These are phyloP conservation scores for Limnanthes douglasii DNA, from an alignment of 345 rosid genomes.

Conservation along the genomic window DNA sequence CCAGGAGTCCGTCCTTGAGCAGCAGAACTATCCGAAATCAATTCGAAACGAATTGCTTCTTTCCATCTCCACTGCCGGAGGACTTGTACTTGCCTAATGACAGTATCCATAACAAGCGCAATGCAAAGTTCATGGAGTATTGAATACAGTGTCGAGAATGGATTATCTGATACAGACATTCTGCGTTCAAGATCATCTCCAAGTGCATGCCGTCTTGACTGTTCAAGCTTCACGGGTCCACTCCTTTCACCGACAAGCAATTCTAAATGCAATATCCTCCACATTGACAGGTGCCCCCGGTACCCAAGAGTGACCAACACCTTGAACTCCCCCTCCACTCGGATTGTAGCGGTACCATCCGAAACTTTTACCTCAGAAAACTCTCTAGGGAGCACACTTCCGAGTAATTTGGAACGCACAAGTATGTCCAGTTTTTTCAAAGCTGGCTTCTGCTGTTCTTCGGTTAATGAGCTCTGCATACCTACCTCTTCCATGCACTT, in stretches of 20 bases:
- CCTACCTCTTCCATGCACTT: slow-evolving; percentile 92
- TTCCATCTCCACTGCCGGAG: slow-evolving; percentile 93
- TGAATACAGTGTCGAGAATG: slow-evolving; percentile 54
- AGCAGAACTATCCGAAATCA: slow-evolving; percentile 46
- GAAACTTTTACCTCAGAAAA: slow-evolving; percentile 73
- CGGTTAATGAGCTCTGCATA: slow-evolving; percentile 54
- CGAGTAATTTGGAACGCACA: slow-evolving; percentile 83
- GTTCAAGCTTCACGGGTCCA: slow-evolving; percentile 64
- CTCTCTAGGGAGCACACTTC: slow-evolving; percentile 73
- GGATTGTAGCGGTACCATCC: slow-evolving; percentile 65
- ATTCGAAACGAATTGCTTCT: slow-evolving; percentile 79
- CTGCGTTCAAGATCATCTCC: slow-evolving; percentile 98
- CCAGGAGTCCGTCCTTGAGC: slow-evolving; percentile 21
- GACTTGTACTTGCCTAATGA: slow-evolving; percentile 79
- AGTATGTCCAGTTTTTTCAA: slow-evolving; percentile 76
- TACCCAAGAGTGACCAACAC: slow-evolving; percentile 96
- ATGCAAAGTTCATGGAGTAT: slow-evolving; percentile 89
- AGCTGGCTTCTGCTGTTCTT: slow-evolving; percentile 70
- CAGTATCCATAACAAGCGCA: slow-evolving; percentile 90
- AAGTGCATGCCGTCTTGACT: slow-evolving; percentile 54
- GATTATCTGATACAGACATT: slow-evolving; percentile 85
- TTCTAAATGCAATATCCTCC: slow-evolving; percentile 98
- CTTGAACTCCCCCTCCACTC: slow-evolving; percentile 82
- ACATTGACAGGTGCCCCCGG: slow-evolving; percentile 80
- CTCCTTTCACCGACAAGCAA: slow-evolving; percentile 92